A percentile compares a stretch with the other conserved stretches of the same genome.
phyloP scores from a whole-genome alignment of 139 green algal genomes.

The Medakamo hakoo region DNA sequence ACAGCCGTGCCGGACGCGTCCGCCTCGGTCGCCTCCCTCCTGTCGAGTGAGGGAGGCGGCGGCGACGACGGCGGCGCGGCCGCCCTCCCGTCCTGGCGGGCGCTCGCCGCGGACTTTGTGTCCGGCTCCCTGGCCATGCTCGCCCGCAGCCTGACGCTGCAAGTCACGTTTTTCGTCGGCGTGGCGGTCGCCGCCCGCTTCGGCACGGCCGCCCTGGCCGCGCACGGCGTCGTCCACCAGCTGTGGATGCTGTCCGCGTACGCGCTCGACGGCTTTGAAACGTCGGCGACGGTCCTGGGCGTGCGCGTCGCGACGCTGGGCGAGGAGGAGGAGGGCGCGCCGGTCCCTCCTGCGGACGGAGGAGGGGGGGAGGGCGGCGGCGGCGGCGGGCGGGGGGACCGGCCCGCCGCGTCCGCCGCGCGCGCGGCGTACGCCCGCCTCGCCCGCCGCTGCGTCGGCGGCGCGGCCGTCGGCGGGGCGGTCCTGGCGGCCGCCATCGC shows the following conservation, averaged over 20 bases:
- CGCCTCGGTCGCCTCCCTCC: neutral
- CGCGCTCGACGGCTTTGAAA: neutral
- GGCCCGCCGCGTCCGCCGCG: too few species aligned
- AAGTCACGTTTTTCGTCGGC: neutral
- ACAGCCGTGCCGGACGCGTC: neutral
- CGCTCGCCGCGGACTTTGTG: neutral
- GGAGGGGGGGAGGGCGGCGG: too few species aligned
- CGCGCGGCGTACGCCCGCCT: neutral
- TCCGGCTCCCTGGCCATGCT: neutral
- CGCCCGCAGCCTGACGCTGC: neutral
- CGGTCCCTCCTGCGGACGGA: too few species aligned
- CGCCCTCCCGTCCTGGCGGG: too few species aligned
- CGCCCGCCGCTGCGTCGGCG: neutral
- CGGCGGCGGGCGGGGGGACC: too few species aligned
- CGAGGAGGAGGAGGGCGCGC: too few species aligned
- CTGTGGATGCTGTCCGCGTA: neutral
- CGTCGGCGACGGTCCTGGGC: neutral
- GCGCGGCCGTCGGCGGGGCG: too few species aligned
- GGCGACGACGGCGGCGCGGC: neutral
- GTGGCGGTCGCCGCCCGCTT: neutral
- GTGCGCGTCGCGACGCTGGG: neutral
- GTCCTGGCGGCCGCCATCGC: neutral
- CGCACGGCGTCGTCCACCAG: neutral
- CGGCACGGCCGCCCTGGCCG: neutral
- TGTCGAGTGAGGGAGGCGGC: neutral